Conservation (phyloP, 768 basidiomycete species). For the Lentinula sp. region DNA sequence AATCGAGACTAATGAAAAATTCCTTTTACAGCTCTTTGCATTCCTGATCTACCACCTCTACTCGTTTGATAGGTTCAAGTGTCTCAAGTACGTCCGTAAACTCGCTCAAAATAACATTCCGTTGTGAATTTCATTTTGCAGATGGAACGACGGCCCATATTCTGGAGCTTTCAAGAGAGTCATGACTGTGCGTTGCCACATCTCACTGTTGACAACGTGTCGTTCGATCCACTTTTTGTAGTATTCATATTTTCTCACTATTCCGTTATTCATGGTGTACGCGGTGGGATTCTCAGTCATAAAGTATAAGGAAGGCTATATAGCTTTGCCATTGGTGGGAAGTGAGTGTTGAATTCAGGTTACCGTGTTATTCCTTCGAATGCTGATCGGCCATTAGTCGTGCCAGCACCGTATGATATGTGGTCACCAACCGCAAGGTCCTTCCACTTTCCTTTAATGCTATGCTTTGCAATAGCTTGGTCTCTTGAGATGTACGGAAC, state of each 20-base stretch:
- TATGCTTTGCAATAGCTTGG: slow-evolving; percentile 66
- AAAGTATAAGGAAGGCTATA: slow-evolving; percentile 69
- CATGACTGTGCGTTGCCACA: slow-evolving; percentile 59
- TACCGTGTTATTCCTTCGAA: background rate
- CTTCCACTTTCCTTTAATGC: slow-evolving; percentile 62
- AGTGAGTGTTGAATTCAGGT: slow-evolving; percentile 33
- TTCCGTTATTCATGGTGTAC: slow-evolving; percentile 57
- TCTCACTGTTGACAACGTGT: background rate
- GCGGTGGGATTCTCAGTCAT: slow-evolving; percentile 61
- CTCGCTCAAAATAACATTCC: background rate
- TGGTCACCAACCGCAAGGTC: slow-evolving; percentile 43
- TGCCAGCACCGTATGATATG: slow-evolving; percentile 55
- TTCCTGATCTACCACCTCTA: slow-evolving; percentile 73
- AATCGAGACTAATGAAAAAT: background rate
- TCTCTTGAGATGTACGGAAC: slow-evolving; percentile 62
- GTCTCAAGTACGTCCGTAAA: slow-evolving; percentile 44
- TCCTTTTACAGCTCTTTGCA: slow-evolving; percentile 37
- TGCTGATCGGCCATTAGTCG: slow-evolving; percentile 31
- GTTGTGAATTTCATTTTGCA: slow-evolving; percentile 15
- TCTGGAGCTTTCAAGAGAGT: slow-evolving; percentile 76
- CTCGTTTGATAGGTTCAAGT: slow-evolving; percentile 76
- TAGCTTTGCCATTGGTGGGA: slow-evolving; percentile 35
- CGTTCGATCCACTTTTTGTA: slow-evolving; percentile 17
- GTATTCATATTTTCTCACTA: slow-evolving; percentile 65
- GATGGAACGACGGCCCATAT: slow-evolving; percentile 63